Base-by-base conservation (phyloP, 352 stramenopile species). In the Phytophthora rubi region DNA sequence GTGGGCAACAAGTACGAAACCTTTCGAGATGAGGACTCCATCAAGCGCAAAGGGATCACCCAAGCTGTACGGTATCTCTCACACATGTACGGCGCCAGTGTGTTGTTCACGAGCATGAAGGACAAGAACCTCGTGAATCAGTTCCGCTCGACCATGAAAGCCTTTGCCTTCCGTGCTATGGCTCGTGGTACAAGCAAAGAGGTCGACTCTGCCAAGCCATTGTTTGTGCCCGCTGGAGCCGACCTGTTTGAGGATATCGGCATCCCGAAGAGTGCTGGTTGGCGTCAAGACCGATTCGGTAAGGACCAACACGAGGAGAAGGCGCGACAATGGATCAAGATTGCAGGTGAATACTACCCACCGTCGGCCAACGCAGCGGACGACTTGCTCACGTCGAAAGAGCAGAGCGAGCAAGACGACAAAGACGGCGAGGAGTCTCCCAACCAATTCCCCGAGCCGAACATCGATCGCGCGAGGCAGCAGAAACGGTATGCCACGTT, bases 1-100 rank as follows among this genome's bases (percentile, higher is more conserved):
- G 47, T 98, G 5, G 88, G 76, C 49, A 96, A 95, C 80, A 98
- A 98, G 65, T 97, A 89, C 60, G 93, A 98, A 59, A 67, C 78
- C 2, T 97, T 98, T 65, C 85, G 85, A 12, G 83, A 97, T 39
- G 80, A 97, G 67, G 92, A 98, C 73, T 85, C 75, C 3, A 85
- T 88, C 28, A 94, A 92, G 68, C 89, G 89, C 59, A 97, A 97
- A 68, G 88, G 80, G 1, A 33, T 98, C 13, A 73, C 82, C 8
- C 88, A 97, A 75, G 91, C 91, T 4, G 76, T 98, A 47, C 80
- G 93, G 2, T 97, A 91, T 75, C 69, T 98, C 28, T 87, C 91
- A 1, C 90, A 97, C 60, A 73, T 89, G 61, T 94, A 97, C 65
- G 89, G 90, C n/a, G 92, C 89, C 8, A 94, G 74, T 12, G 75